phyloP scores from a whole-genome alignment of 2,329 filamentous ascomycete genomes.

The Lomentospora prolificans region DNA sequence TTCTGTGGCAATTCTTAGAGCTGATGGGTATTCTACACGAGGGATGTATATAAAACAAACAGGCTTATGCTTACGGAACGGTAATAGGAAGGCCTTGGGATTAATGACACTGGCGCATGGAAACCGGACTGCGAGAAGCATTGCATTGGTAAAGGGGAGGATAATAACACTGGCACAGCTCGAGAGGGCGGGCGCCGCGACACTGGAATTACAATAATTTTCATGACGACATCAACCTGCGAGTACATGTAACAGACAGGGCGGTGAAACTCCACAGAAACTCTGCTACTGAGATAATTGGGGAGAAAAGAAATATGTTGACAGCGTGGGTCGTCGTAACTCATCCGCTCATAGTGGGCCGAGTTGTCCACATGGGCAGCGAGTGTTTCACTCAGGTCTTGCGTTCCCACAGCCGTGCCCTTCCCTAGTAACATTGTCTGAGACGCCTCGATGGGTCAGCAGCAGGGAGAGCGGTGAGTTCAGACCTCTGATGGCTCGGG shows the following conservation, averaged over 20 bases:
- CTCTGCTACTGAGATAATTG: not conserved
- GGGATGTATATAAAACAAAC: no score
- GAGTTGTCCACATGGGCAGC: not conserved
- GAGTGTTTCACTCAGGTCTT: not conserved
- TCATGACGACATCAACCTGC: not conserved
- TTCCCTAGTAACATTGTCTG: not conserved
- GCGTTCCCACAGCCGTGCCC: not conserved
- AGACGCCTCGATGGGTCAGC: no score
- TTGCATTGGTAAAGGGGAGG: not conserved
- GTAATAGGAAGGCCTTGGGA: not conserved
- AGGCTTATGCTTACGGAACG: no score
- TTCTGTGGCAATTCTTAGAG: no score
- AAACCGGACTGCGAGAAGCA: not conserved
- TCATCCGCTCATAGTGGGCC: constrained; percentile 4
- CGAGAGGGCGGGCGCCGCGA: no score
- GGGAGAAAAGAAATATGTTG: not conserved
- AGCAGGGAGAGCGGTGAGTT: no score
- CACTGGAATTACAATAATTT: not conserved
- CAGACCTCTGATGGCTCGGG: no score
- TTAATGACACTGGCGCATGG: not conserved
- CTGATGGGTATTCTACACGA: not conserved
- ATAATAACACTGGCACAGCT: no score
- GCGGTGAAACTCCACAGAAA: not conserved
- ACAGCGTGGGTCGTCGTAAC: constrained; percentile 10
- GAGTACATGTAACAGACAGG: not conserved